These are phyloP conservation scores for Naganishia liquefaciens DNA, from an alignment of 1,284 basidiomycete species.

Conservation along the genomic window DNA sequence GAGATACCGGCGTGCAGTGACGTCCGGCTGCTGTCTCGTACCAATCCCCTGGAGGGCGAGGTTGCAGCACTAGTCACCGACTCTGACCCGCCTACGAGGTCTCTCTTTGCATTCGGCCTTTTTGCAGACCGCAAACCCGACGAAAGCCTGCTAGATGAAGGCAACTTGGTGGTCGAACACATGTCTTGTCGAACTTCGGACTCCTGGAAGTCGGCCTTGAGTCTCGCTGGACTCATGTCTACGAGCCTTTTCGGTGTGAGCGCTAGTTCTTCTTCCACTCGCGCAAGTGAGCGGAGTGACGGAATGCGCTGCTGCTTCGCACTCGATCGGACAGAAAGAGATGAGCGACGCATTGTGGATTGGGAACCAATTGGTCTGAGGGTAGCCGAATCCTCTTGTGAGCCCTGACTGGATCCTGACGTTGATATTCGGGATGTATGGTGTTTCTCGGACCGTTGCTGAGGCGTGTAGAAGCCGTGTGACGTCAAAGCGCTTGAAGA, in stretches of 20 bases:
- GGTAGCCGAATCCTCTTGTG: constrained; percentile 11
- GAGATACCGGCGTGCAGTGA: not conserved
- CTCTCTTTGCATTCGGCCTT: not conserved
- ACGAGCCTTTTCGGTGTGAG: constrained; percentile 21
- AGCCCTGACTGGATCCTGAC: constrained; percentile 16
- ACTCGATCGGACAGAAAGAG: constrained; percentile 13
- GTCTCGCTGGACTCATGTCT: constrained; percentile 26
- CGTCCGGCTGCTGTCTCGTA: constrained; percentile 14
- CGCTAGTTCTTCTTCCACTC: constrained; percentile 19
- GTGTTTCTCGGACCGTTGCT: constrained; percentile 21
- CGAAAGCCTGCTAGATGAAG: not conserved
- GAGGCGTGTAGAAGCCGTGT: constrained; percentile 23
- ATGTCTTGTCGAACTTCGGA: constrained; percentile 15
- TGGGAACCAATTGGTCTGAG: not conserved
- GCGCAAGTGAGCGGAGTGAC: constrained; percentile 13
- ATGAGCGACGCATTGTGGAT: constrained; percentile 4
- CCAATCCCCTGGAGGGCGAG: constrained; percentile 4
- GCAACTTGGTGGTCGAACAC: constrained; percentile 18
- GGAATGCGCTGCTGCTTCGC: constrained; percentile 14
- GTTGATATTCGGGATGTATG: constrained; percentile 9
- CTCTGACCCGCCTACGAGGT: not conserved
- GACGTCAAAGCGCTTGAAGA: constrained; percentile 10
- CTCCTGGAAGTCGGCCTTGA: constrained; percentile 22
- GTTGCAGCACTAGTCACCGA: constrained; percentile 1
- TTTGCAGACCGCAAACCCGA: constrained; percentile 10